Evolutionary conservation across 2,329 filamentous ascomycete genomes (phyloP).

Genomic region (Immersiporthe knoxdaviesiana): DNA sequence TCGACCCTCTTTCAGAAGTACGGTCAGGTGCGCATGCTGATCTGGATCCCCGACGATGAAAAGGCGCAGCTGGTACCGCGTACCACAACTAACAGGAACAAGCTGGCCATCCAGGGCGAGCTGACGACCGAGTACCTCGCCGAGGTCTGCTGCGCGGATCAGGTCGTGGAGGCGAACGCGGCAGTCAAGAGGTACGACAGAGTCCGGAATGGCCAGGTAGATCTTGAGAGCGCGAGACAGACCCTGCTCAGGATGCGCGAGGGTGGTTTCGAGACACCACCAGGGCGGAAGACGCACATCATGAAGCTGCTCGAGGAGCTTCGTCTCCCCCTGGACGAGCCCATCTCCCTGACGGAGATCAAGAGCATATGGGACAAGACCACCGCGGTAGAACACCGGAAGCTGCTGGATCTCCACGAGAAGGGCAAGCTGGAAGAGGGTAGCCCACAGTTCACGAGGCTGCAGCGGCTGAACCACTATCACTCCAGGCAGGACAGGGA

Average conservation of each 20-base stretch:
- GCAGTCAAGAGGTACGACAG: conserved; percentile 30
- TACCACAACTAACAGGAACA: conserved; percentile 56
- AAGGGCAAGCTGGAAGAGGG: conserved; percentile 23
- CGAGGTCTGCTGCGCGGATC: conserved; percentile 56
- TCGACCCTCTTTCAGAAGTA: conserved; percentile 71
- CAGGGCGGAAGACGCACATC: conserved; percentile 45
- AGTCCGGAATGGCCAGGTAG: conserved; percentile 51
- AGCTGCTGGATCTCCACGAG: conserved; percentile 44
- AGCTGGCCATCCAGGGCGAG: conserved; percentile 62
- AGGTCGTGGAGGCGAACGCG: conserved; percentile 23
- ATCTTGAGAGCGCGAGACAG: conserved; percentile 48
- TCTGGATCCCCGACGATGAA: conserved; percentile 70
- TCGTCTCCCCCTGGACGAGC: conserved; percentile 28
- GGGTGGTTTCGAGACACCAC: conserved; percentile 47
- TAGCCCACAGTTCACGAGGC: conserved; percentile 13
- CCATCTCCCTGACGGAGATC: conserved; percentile 30
- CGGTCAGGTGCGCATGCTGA: conserved; percentile 77
- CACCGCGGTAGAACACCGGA: conserved; percentile 41
- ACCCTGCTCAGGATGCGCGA: conserved; percentile 52
- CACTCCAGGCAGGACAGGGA: conserved; percentile 28
- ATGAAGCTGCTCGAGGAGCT: conserved; percentile 35
- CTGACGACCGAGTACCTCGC: conserved; percentile 61
- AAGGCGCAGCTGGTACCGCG: conserved; percentile 64
- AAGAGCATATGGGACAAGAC: conserved; percentile 35
- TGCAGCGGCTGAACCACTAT: conserved; percentile 29